A percentile compares a stretch with the other conserved stretches of the same genome.
phyloP scores from a whole-genome alignment of 805 yeast genomes.

The Nakazawaea siamensis region DNA sequence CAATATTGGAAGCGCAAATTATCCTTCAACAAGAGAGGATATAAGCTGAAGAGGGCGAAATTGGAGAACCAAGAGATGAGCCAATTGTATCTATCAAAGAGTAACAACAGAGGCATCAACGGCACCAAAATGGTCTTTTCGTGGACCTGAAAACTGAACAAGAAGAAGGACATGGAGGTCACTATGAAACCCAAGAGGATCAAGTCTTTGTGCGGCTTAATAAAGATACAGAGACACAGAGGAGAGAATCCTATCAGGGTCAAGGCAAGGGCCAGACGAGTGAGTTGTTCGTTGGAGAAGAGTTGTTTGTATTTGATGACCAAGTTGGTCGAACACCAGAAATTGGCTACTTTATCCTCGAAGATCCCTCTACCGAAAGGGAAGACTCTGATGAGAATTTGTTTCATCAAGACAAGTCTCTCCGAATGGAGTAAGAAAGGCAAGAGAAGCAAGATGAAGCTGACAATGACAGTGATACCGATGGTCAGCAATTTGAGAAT shows the following conservation, averaged over 20 bases:
- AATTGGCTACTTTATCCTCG: conserved; percentile 95
- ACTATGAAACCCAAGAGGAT: conserved; percentile 72
- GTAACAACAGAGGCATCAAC: conserved; percentile 70
- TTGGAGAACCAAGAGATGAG: conserved; percentile 85
- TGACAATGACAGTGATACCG: conserved; percentile 50
- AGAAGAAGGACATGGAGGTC: conserved; percentile 78
- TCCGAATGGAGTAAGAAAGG: conserved; percentile 54
- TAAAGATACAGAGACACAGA: conserved; percentile 38
- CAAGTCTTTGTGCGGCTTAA: conserved; percentile 41
- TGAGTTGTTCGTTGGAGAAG: conserved; percentile 51
- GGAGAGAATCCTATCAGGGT: conserved; percentile 52
- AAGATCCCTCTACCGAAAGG: conserved; percentile 92
- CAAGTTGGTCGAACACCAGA: conserved; percentile 93
- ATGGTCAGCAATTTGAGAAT: conserved; percentile 54
- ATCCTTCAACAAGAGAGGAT: conserved; percentile 79
- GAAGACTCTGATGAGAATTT: conserved; percentile 62
- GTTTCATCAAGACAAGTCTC: conserved; percentile 36
- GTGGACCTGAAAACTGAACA: conserved; percentile 94
- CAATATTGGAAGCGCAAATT: conserved; percentile 65
- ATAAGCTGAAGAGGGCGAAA: conserved; percentile 75
- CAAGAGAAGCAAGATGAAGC: conserved; percentile 41
- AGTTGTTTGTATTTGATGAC: conserved; percentile 57
- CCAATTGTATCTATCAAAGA: conserved; percentile 51
- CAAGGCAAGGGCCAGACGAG: conserved; percentile 42
- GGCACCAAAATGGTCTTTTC: conserved; percentile 90